Base-by-base conservation (phyloP, 1,284 basidiomycete genomes). In the Pterulicium gracile region DNA sequence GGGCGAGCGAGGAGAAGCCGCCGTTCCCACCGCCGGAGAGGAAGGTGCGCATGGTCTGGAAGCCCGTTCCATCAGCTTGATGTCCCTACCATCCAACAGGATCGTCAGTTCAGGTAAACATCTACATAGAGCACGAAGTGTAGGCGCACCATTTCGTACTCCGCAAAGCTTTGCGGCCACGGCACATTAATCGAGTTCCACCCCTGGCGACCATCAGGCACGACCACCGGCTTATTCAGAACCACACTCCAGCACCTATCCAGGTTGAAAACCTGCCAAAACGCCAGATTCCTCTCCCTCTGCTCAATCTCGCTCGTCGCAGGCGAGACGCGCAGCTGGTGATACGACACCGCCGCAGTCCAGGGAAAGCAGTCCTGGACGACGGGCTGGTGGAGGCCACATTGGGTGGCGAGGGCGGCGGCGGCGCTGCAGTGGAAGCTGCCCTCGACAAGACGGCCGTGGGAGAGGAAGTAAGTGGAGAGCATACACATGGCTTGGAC, bases 401-500 rank as follows among this genome's bases (percentile, higher is more conserved):
- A 79, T 54, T 85, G 82, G 19, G 84, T 61, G 10, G 77, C 75
- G 41, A 88, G 63, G 12, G 79, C 70, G 1, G 79, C 76, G 0
- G 83, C 84, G 0, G 79, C 75, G 49, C 76, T 77, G 1, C 76
- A 74, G 57, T 87, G 79, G 56, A 81, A 82, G 54, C 78, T 77
- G 4, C 84, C 84, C 57, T 88, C 85, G 17, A 81, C 60, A 3
- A 81, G 62, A 24, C 85, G 74, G 4, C 82, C 84, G 52, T 80
- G 84, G 23, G 81, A 75, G 23, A 85, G 64, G 60, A 82, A 84
- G 59, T 88, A 88, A 48, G 78, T 58, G 7, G 86, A 77, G 43
- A 88, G 60, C 18, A 88, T 66, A 55, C 81, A 85, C 4, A 79
- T 81, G 1, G 81, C 79, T 53, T 81, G 84, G 32, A 87, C 77